Conservation (phyloP, 257 asterid species). For the Solanum gandarillasii region DNA sequence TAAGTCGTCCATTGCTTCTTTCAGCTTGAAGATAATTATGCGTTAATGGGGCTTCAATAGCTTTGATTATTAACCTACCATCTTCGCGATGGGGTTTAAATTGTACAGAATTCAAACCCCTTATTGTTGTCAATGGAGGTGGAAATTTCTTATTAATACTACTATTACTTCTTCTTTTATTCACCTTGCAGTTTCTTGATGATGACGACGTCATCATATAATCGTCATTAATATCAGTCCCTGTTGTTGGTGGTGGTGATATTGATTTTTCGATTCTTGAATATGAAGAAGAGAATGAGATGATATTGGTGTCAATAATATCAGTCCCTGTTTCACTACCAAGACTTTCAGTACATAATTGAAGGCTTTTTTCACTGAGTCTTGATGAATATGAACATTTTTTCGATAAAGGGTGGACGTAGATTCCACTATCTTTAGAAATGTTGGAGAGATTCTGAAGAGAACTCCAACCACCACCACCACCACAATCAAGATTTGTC, state of each 20-base stretch:
- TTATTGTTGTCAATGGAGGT: slow-evolving; percentile 85
- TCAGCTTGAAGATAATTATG: slow-evolving; percentile 49
- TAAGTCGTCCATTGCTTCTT: slow-evolving; percentile 68
- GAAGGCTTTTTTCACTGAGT: slow-evolving; percentile 47
- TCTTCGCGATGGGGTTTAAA: slow-evolving; percentile 50
- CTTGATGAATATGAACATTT: slow-evolving; percentile 14
- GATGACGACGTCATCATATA: not conserved
- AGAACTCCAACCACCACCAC: slow-evolving; percentile 23
- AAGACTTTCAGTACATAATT: slow-evolving; percentile 67
- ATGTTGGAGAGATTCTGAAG: slow-evolving; percentile 18
- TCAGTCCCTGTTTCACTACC: slow-evolving; percentile 83
- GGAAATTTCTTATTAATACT: slow-evolving; percentile 30
- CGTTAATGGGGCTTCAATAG: slow-evolving; percentile 45
- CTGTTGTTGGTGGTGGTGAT: not conserved
- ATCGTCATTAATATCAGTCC: not conserved
- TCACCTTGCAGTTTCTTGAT: not conserved
- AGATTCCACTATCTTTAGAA: slow-evolving; percentile 2
- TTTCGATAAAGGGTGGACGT: slow-evolving; percentile 18
- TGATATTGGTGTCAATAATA: slow-evolving; percentile 30
- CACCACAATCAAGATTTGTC: not conserved
- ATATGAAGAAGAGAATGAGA: slow-evolving; percentile 13
- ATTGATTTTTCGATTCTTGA: not conserved
- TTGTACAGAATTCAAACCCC: slow-evolving; percentile 41
- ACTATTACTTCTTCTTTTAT: not conserved
- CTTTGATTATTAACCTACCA: slow-evolving; percentile 63